phyloP scores from a whole-genome alignment of 495 filamentous ascomycete species.

The Apiosordaria backusii region DNA sequence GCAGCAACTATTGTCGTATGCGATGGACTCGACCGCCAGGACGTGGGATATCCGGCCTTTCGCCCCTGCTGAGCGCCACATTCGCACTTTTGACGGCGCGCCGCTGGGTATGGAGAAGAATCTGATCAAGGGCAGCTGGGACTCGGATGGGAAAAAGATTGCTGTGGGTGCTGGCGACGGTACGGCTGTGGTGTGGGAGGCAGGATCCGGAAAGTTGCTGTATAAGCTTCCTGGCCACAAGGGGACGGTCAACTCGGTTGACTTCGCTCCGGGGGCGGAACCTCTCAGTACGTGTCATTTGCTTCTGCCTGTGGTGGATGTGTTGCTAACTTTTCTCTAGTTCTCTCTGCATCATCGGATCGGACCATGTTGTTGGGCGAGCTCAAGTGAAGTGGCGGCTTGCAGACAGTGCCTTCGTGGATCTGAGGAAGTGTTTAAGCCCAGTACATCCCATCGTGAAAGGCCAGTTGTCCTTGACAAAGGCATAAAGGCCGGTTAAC shows the following conservation, averaged over 20 bases:
- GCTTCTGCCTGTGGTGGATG: background rate
- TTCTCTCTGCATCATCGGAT: constrained; percentile 84
- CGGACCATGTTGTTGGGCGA: constrained; percentile 75
- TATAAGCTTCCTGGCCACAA: constrained; percentile 96
- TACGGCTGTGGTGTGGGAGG: constrained; percentile 87
- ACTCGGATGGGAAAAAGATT: constrained; percentile 77
- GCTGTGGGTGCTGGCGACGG: constrained; percentile 87
- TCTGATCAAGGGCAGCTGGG: constrained; percentile 87
- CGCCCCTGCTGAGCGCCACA: constrained; percentile 77
- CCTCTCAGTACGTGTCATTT: constrained; percentile 72
- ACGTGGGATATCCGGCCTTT: constrained; percentile 98
- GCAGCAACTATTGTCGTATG: constrained; percentile 84
- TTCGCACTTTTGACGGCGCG: constrained; percentile 85
- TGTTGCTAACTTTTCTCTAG: constrained; percentile 47
- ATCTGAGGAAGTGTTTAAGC: background rate
- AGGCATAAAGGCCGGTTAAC: background rate
- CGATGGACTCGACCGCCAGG: constrained; percentile 86
- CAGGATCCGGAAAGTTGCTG: constrained; percentile 73
- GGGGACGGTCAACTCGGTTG: constrained; percentile 91
- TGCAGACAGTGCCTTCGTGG: background rate
- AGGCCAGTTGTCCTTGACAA: background rate
- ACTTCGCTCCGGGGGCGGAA: constrained; percentile 77
- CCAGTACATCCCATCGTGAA: too few species aligned
- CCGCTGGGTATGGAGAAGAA: constrained; percentile 88
- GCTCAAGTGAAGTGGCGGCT: constrained; percentile 40